Conservation (phyloP, 176 grass and related monocot species). For the Eragrostis curvula region DNA sequence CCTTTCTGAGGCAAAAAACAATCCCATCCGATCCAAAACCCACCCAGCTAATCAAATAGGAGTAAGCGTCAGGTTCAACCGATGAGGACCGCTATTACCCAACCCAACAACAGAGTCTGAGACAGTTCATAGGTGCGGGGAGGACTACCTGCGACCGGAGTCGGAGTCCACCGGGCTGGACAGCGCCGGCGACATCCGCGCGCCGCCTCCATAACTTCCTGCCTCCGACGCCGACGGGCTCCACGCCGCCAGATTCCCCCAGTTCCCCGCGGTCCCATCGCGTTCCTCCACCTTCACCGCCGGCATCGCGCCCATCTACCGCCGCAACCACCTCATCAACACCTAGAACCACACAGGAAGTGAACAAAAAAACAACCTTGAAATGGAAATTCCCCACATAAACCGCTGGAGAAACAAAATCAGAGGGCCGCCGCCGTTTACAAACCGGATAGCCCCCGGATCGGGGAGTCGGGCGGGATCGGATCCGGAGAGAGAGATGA, state of each 20-base stretch:
- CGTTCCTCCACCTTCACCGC: slow-evolving; percentile 49
- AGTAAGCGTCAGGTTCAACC: background rate
- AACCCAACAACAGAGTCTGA: background rate
- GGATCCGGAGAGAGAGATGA: slow-evolving; percentile 5
- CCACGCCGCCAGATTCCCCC: slow-evolving; percentile 40
- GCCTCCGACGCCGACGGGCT: slow-evolving; percentile 53
- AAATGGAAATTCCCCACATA: background rate
- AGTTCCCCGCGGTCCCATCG: slow-evolving; percentile 51
- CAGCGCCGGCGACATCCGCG: slow-evolving; percentile 49
- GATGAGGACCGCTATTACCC: background rate
- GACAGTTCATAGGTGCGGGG: slow-evolving; percentile 13
- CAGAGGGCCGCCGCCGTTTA: slow-evolving; percentile 15
- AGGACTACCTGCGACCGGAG: slow-evolving; percentile 60
- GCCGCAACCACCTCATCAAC: slow-evolving; percentile 33
- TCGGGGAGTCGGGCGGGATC: slow-evolving; percentile 39
- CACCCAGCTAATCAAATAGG: background rate
- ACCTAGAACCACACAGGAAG: slow-evolving; percentile 22
- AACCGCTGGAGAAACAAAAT: slow-evolving; percentile 8
- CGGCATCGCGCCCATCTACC: slow-evolving; percentile 55
- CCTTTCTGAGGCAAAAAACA: background rate
- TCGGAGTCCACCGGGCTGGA: slow-evolving; percentile 50
- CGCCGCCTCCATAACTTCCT: slow-evolving; percentile 35
- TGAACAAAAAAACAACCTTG: slow-evolving; percentile 6
- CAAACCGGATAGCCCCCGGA: slow-evolving; percentile 36
- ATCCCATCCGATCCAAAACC: background rate